Evolutionary conservation across 2,329 filamentous ascomycete species (phyloP), one percentile per base, ranked within the genome.

Genomic region (Xylariaceae sp.): DNA sequence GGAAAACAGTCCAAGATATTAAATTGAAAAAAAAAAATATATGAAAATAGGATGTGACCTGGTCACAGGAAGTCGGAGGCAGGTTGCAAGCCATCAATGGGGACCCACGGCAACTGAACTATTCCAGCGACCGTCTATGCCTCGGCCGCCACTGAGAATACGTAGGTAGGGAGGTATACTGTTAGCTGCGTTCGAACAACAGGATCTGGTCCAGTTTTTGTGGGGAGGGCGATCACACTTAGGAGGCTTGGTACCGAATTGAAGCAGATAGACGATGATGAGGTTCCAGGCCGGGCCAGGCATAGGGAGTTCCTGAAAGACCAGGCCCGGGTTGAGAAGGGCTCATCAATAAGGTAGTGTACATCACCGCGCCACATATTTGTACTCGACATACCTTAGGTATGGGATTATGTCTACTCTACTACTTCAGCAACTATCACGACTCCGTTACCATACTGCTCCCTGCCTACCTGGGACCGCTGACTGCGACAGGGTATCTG

Each of bases 171-270:
- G n/a, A 34, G 33, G 17, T 32, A 17, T 17, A 32, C 8, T 17
- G 13, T 17, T 19, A 18, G 33, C 4, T 34, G 33, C 17, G 33
- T 19, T 34, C 17, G 29, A 50, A 54, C 48, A 37, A 47, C 49
- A 49, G 49, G 50, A 50, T 51, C 48, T 53, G 45, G 49, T 47
- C 47, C 51, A 48, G 17, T 48, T 46, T 47, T 51, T 53, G 52
- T 53, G 51, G 52, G 49, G 52, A n/a, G 44, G 52, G 37, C 51
- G 49, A 51, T 54, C 50, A 50, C 48, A 51, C 47, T 50, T 43
- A 42, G 44, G 49, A 48, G 49, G 49, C 51, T 48, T 52, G 47
- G 45, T 45, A 38, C 42, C 42, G 47, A 32, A 17, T 17, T 26
- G 38, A 37, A 42, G 37, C 19, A 39, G 38, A 45, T 39, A 17